Evolutionary conservation across 805 yeast species (phyloP).

Genomic region (Blastobotrys mokoenaii): DNA sequence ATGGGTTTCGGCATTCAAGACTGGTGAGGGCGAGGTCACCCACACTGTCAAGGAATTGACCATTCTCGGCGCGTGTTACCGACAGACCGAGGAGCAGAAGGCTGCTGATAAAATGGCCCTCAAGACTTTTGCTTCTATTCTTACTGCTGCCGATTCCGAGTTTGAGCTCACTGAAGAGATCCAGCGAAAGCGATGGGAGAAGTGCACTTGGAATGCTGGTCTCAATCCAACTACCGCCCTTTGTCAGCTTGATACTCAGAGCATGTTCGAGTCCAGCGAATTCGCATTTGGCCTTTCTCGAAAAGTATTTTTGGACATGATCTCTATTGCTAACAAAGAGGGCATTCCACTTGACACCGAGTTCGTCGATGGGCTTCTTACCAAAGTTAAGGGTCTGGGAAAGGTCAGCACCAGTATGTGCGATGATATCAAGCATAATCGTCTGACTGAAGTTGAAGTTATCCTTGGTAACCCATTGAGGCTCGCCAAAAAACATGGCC

Average conservation of each 20-base stretch:
- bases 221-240: slow-evolving; percentile 19
- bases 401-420: slow-evolving; percentile 54
- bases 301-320: slow-evolving; percentile 53
- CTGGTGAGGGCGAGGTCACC: slow-evolving; percentile 9
- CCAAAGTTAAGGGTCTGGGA: slow-evolving; percentile 3
- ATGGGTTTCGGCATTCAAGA: slow-evolving; percentile 13
- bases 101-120: neutral
- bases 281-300: slow-evolving; percentile 11
- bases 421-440: slow-evolving; percentile 52
- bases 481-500: slow-evolving; percentile 38
- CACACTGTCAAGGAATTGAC: slow-evolving; percentile 44
- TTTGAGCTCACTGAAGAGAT: slow-evolving; percentile 12
- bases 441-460: slow-evolving; percentile 61
- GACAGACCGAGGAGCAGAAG: neutral
- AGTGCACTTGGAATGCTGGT: slow-evolving; percentile 18
- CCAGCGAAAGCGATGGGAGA: slow-evolving; percentile 16
- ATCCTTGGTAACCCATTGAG: slow-evolving; percentile 56
- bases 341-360: slow-evolving; percentile 30
- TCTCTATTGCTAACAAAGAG: slow-evolving; percentile 58
- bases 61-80: slow-evolving; percentile 32
- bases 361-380: slow-evolving; percentile 12
- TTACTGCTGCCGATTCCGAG: slow-evolving; percentile 9
- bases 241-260: slow-evolving; percentile 13
- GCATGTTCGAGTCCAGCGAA: slow-evolving; percentile 9
- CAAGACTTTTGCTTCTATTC: slow-evolving; percentile 34